These are phyloP conservation scores for Diaporthe sp. DNA, from an alignment of 2,329 filamentous ascomycete genomes.

Conservation along the genomic window DNA sequence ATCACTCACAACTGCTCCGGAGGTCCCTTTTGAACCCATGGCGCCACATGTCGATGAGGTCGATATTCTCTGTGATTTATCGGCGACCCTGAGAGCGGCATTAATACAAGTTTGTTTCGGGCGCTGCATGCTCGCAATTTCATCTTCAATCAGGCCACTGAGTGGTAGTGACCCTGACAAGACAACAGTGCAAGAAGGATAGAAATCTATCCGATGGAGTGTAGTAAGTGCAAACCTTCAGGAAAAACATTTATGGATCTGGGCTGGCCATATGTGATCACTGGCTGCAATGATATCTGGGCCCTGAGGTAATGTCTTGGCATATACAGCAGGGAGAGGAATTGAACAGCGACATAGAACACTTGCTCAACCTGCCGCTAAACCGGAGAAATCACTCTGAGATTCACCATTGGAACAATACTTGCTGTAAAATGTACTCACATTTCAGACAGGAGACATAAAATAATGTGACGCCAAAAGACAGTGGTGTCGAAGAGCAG, in stretches of 20 bases:
- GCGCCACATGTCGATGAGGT: no score
- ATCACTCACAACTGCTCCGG: no score
- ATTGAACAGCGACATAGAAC: background rate
- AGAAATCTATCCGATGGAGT: background rate
- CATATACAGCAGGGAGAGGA: background rate
- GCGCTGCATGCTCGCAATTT: no score
- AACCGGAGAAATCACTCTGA: rapidly evolving
- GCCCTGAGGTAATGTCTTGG: background rate
- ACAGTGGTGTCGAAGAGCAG: no score
- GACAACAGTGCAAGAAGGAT: background rate
- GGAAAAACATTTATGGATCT: no score
- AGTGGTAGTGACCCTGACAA: no score
- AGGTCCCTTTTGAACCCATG: no score
- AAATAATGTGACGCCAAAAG: background rate
- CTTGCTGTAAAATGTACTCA: background rate
- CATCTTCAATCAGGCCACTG: no score
- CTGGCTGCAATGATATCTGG: background rate
- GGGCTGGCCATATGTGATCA: background rate
- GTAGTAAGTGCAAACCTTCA: background rate
- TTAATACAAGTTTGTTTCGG: no score
- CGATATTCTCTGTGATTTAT: no score
- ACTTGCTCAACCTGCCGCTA: background rate
- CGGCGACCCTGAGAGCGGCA: no score
- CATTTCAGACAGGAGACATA: background rate
- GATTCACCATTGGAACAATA: background rate